phyloP scores from a whole-genome alignment of 768 basidiomycete genomes.

The Lentinula boryana region DNA sequence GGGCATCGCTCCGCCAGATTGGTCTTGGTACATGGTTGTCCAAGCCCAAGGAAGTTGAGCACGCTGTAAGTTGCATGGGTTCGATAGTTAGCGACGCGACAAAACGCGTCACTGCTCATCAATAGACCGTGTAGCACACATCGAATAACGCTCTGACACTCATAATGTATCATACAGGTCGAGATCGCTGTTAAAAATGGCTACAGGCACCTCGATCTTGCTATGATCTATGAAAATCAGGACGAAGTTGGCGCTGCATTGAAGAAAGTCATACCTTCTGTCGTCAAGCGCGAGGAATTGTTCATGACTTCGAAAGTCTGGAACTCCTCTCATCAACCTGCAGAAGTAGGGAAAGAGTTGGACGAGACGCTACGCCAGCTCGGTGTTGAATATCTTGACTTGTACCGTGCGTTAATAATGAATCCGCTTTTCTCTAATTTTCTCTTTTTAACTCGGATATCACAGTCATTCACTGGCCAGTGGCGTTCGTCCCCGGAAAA shows the following conservation, averaged over 20 bases:
- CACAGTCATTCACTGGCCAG: conserved; percentile 76
- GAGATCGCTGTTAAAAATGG: conserved; percentile 70
- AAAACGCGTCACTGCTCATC: background rate
- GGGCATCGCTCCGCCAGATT: conserved; percentile 61
- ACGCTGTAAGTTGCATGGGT: conserved; percentile 41
- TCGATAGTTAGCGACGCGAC: background rate
- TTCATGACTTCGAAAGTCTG: conserved; percentile 83
- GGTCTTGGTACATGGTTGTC: conserved; percentile 84
- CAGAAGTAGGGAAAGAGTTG: conserved; percentile 65
- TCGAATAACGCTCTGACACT: conserved; percentile 2
- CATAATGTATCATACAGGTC: conserved; percentile 38
- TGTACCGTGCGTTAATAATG: conserved; percentile 55
- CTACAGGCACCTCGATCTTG: conserved; percentile 83
- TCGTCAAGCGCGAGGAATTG: conserved; percentile 75
- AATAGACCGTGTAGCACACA: background rate
- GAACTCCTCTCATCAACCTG: conserved; percentile 68
- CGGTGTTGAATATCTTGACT: conserved; percentile 71
- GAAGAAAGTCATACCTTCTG: conserved; percentile 70
- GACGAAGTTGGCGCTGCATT: conserved; percentile 69
- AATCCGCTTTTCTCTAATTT: background rate
- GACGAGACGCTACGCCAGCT: conserved; percentile 72
- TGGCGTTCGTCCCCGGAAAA: conserved; percentile 54
- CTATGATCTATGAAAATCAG: conserved; percentile 77
- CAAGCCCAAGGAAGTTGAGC: conserved; percentile 68
- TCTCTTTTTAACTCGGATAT: background rate